Evolutionary conservation across 768 basidiomycete genomes (phyloP), one percentile per base, ranked within the genome.

Genomic region (Lactarius sp.): DNA sequence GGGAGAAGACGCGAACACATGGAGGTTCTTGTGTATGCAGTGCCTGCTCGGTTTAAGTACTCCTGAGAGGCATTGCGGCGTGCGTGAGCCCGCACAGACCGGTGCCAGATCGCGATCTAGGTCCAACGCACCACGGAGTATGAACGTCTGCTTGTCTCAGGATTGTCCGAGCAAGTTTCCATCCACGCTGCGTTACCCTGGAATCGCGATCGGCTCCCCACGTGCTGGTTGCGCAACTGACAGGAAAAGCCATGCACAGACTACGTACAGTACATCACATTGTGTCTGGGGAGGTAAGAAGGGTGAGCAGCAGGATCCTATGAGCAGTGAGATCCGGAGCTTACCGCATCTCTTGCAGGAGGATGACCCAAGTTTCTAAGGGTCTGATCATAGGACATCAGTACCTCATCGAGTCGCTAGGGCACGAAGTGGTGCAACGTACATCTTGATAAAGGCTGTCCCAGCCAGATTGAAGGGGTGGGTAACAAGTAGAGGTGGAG

Each of bases 1-100:
- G 4, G 44, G n/a, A n/a, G n/a, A n/a, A n/a, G n/a, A n/a, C n/a
- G 53, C 13, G 70, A 70, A 14, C 41, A 67, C 52, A 18, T 47
- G 59, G 41, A 67, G 54, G 51, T 67, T 65, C 42, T 49, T 20
- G 31, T 44, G 62, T 37, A n/a, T n/a, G n/a, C n/a, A n/a, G 36
- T 9, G 27, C 62, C 31, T 22, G 62, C 57, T 34, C 34, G 51
- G 6, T 59, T 44, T 18, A 63, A 52, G 37, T 63, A 63, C n/a
- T 63, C 62, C 62, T 59, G 44, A 31, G 56, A 20, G 22, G 4
- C 1, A n/a, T 47, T 14, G 33, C 6, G 37, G 47, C 12, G 10
- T 18, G 36, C 34, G 18, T 54, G 53, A 50, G 31, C 39, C 37
- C 7, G 18, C 33, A 36, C 33, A 36, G n/a, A 46, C 53, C 27